A percentile compares a stretch with the other conserved stretches of the same genome.
Evolutionary conservation across 1,284 basidiomycete genomes (phyloP).

Genomic region (Cutaneotrichosporon mucoides): DNA sequence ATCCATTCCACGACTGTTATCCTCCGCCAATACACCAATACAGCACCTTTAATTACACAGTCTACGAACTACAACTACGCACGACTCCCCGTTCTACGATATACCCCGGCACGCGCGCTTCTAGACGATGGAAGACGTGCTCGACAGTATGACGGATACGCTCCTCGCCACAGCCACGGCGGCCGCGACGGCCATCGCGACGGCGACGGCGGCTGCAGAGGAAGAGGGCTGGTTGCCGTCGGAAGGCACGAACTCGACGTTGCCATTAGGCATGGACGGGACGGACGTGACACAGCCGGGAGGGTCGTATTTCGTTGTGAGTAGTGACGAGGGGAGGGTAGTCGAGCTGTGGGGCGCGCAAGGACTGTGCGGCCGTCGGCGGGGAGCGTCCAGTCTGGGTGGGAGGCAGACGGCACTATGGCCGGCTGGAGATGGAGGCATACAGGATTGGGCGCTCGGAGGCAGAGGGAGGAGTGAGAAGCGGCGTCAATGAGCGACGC

Average conservation of each 20-base stretch:
- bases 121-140: not conserved
- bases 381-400: too few relatives aligned
- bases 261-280: conserved; percentile 8
- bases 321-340: not conserved
- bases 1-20: too few relatives aligned
- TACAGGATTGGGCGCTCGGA: too few relatives aligned
- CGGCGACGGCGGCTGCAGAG: not conserved
- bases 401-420: too few relatives aligned
- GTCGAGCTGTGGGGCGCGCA: not conserved
- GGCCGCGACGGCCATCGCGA: not conserved
- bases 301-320: conserved; percentile 27
- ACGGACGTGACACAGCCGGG: conserved; percentile 14
- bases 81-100: too few relatives aligned
- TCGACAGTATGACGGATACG: conserved; percentile 9
- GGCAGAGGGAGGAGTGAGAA: too few relatives aligned
- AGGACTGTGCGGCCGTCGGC: not conserved
- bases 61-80: too few relatives aligned
- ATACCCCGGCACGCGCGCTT: not conserved
- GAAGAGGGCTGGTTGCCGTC: not conserved
- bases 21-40: too few relatives aligned
- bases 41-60: too few relatives aligned
- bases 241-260: not conserved
- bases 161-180: conserved; percentile 7
- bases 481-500: too few relatives aligned
- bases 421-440: too few relatives aligned